These are phyloP conservation scores for Clonostachys chloroleuca DNA, from an alignment of 2,329 filamentous ascomycete species.

Conservation along the genomic window DNA sequence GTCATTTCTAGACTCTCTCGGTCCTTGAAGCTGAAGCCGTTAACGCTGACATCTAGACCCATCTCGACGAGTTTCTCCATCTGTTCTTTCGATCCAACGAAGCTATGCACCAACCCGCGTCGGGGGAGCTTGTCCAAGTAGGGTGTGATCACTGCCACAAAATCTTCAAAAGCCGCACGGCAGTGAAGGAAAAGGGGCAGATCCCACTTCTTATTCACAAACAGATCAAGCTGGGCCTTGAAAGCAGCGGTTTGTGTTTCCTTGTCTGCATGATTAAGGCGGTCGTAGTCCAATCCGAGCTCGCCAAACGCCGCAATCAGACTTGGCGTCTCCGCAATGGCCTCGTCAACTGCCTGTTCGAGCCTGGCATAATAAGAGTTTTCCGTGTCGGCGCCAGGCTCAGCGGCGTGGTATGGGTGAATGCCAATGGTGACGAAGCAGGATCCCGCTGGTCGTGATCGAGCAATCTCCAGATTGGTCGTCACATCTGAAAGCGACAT, in stretches of 20 bases:
- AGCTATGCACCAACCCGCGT: not conserved
- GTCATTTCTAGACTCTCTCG: not conserved
- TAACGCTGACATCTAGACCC: not conserved
- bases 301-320: conserved; percentile 41
- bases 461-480: conserved; percentile 18
- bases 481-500: conserved; percentile 23
- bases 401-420: conserved; percentile 43
- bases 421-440: conserved; percentile 42
- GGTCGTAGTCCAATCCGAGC: conserved; percentile 44
- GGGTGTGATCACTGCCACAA: not conserved
- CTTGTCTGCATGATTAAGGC: conserved; percentile 33
- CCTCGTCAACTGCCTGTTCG: not conserved
- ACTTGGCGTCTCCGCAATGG: conserved; percentile 9
- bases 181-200: not conserved
- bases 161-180: not conserved
- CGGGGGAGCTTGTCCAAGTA: not conserved
- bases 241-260: not conserved
- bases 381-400: conserved; percentile 26
- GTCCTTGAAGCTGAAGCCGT: not conserved
- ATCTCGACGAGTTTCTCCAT: not conserved
- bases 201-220: not conserved
- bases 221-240: not conserved
- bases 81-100: not conserved
- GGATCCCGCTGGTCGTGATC: conserved; percentile 14
- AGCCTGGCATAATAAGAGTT: conserved; percentile 11